Base-by-base conservation (phyloP, 441 rosid genomes). In the Gossypium schwendimanii region DNA sequence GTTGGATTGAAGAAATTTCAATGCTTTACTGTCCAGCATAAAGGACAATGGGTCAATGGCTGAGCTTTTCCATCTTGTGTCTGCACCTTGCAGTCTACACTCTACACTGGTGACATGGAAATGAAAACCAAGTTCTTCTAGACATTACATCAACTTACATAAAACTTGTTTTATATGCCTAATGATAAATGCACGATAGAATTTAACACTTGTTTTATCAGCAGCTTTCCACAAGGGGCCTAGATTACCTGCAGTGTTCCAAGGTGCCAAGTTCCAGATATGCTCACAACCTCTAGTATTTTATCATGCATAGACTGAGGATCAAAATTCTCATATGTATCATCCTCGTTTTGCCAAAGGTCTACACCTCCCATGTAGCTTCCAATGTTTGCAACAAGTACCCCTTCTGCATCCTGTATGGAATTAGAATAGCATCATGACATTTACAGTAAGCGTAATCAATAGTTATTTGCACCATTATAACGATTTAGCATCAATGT, bases 321-420 rank as follows among this genome's bases (percentile, higher is more conserved):
- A 65, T 89, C 94, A 73, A 96, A 91, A 75, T 90, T 91, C 73
- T 90, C 98, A 77, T 85, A 90, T 47, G 80, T 87, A 73, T 96
- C 99, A 67, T 91, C 97, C 81, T 93, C 97, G 26, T 91, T 93
- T 78, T 91, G 97, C 99, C 99, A 96, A 67, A 96, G 84, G 80
- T 96, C 99, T 15, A 96, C 98, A 67, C 99, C 98, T 63, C 99
- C 99, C 99, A 91, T 96, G 78, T 96, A 93, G 85, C 98, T 95
- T 72, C 98, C 98, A 62, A 95, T 95, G 81, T 95, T 95, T 26
- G 97, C 97, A 78, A 95, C 89, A 47, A 95, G 99, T 71, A 95
- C 89, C 50, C 99, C 98, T 82, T 93, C 99, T 59, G 91, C 97
- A 75, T 95, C 99, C 99, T 95, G 85, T 62, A 81, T 67, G 50